Conservation (phyloP, 2,329 filamentous ascomycete species). For the Rhynchosporium agropyri region DNA sequence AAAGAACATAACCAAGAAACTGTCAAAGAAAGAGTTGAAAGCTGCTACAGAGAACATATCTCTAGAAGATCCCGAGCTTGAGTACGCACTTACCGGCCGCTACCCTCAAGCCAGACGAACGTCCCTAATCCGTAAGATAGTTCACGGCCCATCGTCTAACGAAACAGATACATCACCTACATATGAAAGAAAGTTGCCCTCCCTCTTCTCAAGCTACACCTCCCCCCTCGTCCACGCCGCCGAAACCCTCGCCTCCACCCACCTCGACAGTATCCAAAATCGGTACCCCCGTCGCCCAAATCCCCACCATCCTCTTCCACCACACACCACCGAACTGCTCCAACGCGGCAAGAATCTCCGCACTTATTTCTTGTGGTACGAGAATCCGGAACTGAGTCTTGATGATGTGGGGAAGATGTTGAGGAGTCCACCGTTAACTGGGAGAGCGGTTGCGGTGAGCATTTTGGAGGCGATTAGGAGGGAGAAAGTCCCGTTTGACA, state of each 20-base stretch:
- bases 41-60: conserved; percentile 28
- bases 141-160: neutral
- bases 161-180: neutral
- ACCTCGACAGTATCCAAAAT: conserved; percentile 32
- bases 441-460: conserved; percentile 58
- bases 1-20: conserved; percentile 8
- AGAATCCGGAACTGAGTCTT: conserved; percentile 52
- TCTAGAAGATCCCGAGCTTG: conserved; percentile 36
- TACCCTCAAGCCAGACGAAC: neutral
- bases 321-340: neutral
- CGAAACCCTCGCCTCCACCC: conserved; percentile 19
- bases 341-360: conserved; percentile 19
- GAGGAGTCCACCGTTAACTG: conserved; percentile 61
- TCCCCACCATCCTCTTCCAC: conserved; percentile 24
- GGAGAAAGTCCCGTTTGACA: conserved; percentile 55
- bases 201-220: conserved; percentile 14
- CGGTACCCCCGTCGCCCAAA: conserved; percentile 16
- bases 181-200: neutral
- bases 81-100: conserved; percentile 13
- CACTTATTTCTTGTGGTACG: conserved; percentile 67
- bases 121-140: conserved; percentile 6
- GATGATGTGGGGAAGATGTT: conserved; percentile 56
- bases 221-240: conserved; percentile 9
- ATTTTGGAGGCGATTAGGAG: conserved; percentile 57
- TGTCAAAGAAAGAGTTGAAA: conserved; percentile 19